These are phyloP conservation scores for Kalanchoe fedtschenkoi DNA, from an alignment of 164 flowering plant genomes.

Conservation along the genomic window DNA sequence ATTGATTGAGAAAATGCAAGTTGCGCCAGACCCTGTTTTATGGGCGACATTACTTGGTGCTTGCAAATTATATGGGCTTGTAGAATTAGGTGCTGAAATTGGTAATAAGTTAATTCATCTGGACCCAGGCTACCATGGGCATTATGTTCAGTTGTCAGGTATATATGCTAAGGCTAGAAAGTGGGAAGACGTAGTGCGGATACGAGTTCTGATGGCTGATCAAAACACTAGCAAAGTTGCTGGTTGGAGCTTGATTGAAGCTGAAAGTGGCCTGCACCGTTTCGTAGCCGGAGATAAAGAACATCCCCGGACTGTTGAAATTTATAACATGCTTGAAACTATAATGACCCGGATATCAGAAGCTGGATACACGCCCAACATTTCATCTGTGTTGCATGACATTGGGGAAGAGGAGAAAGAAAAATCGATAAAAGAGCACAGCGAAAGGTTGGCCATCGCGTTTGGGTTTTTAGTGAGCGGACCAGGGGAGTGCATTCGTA, in stretches of 20 bases:
- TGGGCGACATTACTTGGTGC: slow-evolving; percentile 45
- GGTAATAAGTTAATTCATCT: slow-evolving; percentile 29
- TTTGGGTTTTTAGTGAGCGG: slow-evolving; percentile 15
- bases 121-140: slow-evolving; percentile 36
- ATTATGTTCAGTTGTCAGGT: slow-evolving; percentile 29
- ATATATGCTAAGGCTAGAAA: slow-evolving; percentile 20
- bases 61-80: slow-evolving; percentile 35
- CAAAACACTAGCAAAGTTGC: slow-evolving; percentile 16
- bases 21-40: slow-evolving; percentile 33
- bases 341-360: slow-evolving; percentile 15
- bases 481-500: slow-evolving; percentile 16
- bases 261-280: slow-evolving; percentile 14
- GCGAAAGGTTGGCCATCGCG: slow-evolving; percentile 25
- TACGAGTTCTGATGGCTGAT: slow-evolving; percentile 16
- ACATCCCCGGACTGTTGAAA: slow-evolving; percentile 14
- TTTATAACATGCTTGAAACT: slow-evolving; percentile 14
- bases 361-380: slow-evolving; percentile 19
- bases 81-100: slow-evolving; percentile 34
- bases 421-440: slow-evolving; percentile 16
- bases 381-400: slow-evolving; percentile 19
- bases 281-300: slow-evolving; percentile 27
- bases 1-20: slow-evolving; percentile 24
- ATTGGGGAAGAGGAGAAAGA: slow-evolving; percentile 24
- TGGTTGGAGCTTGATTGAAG: slow-evolving; percentile 25
- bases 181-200: slow-evolving; percentile 21